A percentile compares a stretch with the other conserved stretches of the same genome.
Conservation (phyloP, 345 rosid genomes). For the Eucalyptus marginata region DNA sequence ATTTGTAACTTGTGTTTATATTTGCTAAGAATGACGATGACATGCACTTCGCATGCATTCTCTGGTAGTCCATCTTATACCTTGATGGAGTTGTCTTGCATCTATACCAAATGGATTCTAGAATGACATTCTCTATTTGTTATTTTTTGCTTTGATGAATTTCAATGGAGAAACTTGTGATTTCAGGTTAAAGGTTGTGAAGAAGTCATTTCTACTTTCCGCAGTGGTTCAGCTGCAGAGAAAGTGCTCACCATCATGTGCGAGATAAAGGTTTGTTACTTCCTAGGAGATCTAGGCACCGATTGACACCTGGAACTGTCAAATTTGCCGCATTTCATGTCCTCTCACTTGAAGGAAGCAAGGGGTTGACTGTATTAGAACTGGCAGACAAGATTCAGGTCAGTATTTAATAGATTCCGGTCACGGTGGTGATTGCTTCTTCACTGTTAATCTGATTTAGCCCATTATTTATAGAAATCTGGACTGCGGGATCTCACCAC, state of each 20-base stretch:
- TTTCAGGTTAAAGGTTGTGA: conserved; percentile 72
- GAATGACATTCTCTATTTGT: background rate
- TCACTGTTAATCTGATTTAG: background rate
- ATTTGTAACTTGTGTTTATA: background rate
- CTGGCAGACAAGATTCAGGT: conserved; percentile 99
- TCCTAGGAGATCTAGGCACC: conserved; percentile 92
- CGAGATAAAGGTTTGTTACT: conserved; percentile 86
- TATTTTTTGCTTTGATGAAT: background rate
- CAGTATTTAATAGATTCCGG: background rate
- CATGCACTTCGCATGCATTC: too few relatives aligned
- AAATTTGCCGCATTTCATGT: conserved; percentile 99
- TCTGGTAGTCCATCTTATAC: background rate
- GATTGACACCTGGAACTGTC: conserved; percentile 98
- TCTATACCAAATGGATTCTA: background rate
- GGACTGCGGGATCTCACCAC: conserved; percentile 92
- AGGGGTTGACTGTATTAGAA: conserved; percentile 80
- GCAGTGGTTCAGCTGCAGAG: conserved; percentile 95
- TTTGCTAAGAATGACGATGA: background rate
- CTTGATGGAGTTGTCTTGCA: background rate
- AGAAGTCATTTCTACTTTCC: conserved; percentile 64
- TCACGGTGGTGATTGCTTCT: background rate
- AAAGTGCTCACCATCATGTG: conserved; percentile 11
- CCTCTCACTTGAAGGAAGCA: conserved; percentile 93
- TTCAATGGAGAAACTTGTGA: background rate
- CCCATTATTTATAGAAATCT: conserved; percentile 51